phyloP scores from a whole-genome alignment of 208 protist genomes.

The Trypanosoma rangeli region DNA sequence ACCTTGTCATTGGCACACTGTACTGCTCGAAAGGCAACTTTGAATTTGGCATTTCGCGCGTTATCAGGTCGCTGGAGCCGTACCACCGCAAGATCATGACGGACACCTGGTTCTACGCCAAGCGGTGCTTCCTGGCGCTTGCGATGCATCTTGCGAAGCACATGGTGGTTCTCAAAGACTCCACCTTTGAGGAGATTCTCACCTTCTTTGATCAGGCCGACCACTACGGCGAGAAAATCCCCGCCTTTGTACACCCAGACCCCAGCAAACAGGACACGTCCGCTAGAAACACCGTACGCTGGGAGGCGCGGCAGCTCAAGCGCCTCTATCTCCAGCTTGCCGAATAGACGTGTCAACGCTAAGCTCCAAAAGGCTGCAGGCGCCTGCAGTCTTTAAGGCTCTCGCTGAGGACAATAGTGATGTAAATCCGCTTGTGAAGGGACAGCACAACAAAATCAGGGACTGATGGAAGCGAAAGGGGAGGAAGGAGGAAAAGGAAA shows the following conservation, averaged over 20 bases:
- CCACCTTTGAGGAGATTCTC: constrained; percentile 92
- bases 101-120: constrained; percentile 98
- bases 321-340: constrained; percentile 86
- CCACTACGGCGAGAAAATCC: constrained; percentile 90
- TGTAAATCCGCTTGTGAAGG: background rate
- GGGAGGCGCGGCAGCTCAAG: constrained; percentile 93
- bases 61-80: constrained; percentile 97
- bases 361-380: too few relatives aligned
- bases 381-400: too few relatives aligned
- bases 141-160: constrained; percentile 97
- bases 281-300: constrained; percentile 87
- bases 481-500: background rate
- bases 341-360: constrained; percentile 31
- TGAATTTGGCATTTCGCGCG: constrained; percentile 97
- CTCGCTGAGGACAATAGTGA: background rate
- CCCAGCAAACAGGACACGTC: constrained; percentile 87
- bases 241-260: constrained; percentile 84
- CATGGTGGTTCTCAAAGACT: constrained; percentile 96
- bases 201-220: constrained; percentile 95
- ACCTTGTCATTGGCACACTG: constrained; percentile 98
- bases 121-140: constrained; percentile 95
- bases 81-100: constrained; percentile 97
- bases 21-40: constrained; percentile 98
- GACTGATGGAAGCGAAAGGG: background rate
- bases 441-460: background rate